Evolutionary conservation across 2,329 filamentous ascomycete genomes (phyloP), one percentile per base, ranked within the genome.

Genomic region (Exophiala mesophila): DNA sequence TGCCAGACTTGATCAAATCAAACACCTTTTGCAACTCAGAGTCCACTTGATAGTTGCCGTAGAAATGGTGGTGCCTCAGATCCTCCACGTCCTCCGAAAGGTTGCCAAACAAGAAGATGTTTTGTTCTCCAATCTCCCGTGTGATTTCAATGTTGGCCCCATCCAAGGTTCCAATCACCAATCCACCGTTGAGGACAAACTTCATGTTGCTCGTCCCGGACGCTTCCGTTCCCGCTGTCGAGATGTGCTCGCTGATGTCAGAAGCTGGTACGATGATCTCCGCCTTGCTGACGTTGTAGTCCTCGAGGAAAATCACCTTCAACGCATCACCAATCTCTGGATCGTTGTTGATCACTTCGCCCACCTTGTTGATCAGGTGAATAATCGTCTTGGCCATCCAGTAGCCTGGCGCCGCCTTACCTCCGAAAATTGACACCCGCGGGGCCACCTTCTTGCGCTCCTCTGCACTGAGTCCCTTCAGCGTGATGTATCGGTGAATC

Each of bases 351-450:
- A 98, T 83, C 2, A 97, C 85, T 12, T 80, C 70, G 3, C 88
- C 88, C 18, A 97, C 92, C 49, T 82, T 83, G 71, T 96, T 97
- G 72, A 98, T 82, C 44, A 98, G 77, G 62, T 97, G 90, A 57
- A 98, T 98, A 55, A 96, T 88, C 29, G 92, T 94, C 78, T 98
- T 98, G 26, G 92, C 92, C 92, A 97, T 98, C 92, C 92, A 98
- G 73, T 98, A 98, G 12, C 92, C 92, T 0, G 92, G 92, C 2
- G 92, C 92, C 18, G 92, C 92, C 70, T 98, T 98, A 57, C 92
- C 92, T 61, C 92, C 92, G 62, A 98, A 97, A 64, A 98, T 94
- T 44, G 85, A 92, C 7, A 97, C 92, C 38, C 90, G 83, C 12
- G 89, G 88, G 32, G 83, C 78, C 47, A 86, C 75, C 69, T 92